Evolutionary conservation across 106 monocot species (phyloP).

Genomic region (Dendrobium catenatum): DNA sequence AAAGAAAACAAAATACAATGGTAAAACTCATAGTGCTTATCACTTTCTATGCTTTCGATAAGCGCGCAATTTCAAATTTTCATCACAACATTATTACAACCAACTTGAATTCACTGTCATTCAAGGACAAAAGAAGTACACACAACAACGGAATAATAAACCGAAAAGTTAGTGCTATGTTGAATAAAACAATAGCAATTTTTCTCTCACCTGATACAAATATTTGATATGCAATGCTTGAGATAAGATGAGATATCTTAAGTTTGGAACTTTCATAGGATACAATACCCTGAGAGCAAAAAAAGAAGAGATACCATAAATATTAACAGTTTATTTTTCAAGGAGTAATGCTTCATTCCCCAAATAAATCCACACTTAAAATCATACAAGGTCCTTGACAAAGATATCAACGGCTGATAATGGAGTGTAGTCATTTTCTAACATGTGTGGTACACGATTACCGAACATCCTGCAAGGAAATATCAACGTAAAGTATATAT

Average conservation of each 20-base stretch:
- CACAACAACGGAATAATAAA: background rate
- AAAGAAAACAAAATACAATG: no score
- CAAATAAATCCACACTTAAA: background rate
- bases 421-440: constrained; percentile 90
- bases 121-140: background rate
- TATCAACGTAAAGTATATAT: background rate
- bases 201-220: constrained; percentile 72
- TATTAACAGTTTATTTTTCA: background rate
- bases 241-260: constrained; percentile 67
- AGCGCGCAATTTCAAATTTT: no score
- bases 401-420: constrained; percentile 92
- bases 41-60: no score
- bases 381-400: constrained; percentile 92
- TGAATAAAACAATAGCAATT: background rate
- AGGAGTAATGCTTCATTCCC: background rate
- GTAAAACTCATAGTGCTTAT: no score
- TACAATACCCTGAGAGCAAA: constrained; percentile 69
- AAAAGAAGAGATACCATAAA: background rate
- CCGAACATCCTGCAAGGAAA: constrained; percentile 86
- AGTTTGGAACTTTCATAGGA: constrained; percentile 52
- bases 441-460: constrained; percentile 97
- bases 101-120: no score
- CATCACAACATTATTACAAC: no score
- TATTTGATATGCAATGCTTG: constrained; percentile 69
- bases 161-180: background rate